Base-by-base conservation (phyloP, 2,329 filamentous ascomycete species). In the Magnaporthales sp. region DNA sequence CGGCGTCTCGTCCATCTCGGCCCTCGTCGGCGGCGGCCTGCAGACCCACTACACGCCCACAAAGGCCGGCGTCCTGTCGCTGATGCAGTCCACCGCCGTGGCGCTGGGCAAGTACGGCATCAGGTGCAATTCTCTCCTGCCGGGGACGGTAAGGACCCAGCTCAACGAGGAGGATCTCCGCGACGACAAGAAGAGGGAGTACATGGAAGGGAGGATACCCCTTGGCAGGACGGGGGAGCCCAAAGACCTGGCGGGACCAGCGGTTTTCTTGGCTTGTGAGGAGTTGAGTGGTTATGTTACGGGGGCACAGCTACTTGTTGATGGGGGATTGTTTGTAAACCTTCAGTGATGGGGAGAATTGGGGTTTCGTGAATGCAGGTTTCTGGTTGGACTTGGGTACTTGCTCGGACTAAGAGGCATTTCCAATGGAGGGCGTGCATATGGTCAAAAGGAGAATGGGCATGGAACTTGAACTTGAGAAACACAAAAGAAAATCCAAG, bases 21-120 rank as follows among this genome's bases (percentile, higher is more conserved):
- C 86, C 0, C 80, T 88, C 6, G 84, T 88, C 1, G 89, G 89
- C 32, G 89, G 89, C 46, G 87, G 86, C 0, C 80, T 82, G 31
- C 89, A 91, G 75, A 86, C 84, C 1, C 89, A 91, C 72, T 91
- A 91, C 75, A 91, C 89, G 1, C 88, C 89, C 19, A 91, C 89
- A 2, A 91, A 91, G 75, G 89, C 89, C 0, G 89, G 88, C 1
- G 80, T 91, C 0, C 73, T 89, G 15, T 89, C 86, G 31, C 80
- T 91, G 46, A 90, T 91, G 80, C 89, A 91, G 75, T 87, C 83
- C 26, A 85, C 83, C 67, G 89, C 89, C 0, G 86, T 88, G 19
- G 87, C 89, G 1, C 75, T 91, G 15, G 89, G 88, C 0, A 83
- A 84, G 70, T 83, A 91, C 73, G 80, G 80, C 29, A 90, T 92